Conservation (phyloP, 208 protist species). For the Plasmodiophora brassicae region DNA sequence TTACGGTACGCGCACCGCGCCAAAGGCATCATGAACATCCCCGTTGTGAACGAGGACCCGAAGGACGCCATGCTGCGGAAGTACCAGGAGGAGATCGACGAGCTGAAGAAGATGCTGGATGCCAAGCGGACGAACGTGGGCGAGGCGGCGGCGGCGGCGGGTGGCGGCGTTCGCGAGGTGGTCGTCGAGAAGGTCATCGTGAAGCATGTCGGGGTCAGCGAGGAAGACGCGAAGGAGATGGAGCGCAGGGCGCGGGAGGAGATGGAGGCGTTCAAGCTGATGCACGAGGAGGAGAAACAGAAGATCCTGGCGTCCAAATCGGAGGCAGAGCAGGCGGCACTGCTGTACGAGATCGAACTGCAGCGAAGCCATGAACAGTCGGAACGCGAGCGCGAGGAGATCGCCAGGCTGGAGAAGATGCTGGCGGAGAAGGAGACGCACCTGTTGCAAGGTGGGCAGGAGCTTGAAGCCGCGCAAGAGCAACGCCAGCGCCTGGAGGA, state of each 20-base stretch:
- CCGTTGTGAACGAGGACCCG: slow-evolving; percentile 72
- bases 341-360: neutral
- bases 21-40: slow-evolving; percentile 75
- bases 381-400: slow-evolving; percentile 36
- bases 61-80: slow-evolving; percentile 72
- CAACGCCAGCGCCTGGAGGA: neutral
- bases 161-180: neutral
- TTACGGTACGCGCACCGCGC: slow-evolving; percentile 65
- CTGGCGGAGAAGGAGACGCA: slow-evolving; percentile 51
- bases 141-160: slow-evolving; percentile 20
- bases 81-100: slow-evolving; percentile 61
- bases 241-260: slow-evolving; percentile 30
- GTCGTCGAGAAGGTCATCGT: neutral
- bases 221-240: neutral
- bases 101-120: slow-evolving; percentile 53
- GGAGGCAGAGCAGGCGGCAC: neutral
- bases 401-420: slow-evolving; percentile 20
- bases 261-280: neutral
- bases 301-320: neutral
- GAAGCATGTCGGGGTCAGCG: slow-evolving; percentile 16
- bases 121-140: slow-evolving; percentile 35
- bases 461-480: slow-evolving; percentile 41
- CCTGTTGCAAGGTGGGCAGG: slow-evolving; percentile 50
- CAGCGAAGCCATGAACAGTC: slow-evolving; percentile 24
- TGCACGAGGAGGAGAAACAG: slow-evolving; percentile 27